These are phyloP conservation scores for Calocybe gangraenosa DNA, from an alignment of 768 basidiomycete species.

Conservation along the genomic window DNA sequence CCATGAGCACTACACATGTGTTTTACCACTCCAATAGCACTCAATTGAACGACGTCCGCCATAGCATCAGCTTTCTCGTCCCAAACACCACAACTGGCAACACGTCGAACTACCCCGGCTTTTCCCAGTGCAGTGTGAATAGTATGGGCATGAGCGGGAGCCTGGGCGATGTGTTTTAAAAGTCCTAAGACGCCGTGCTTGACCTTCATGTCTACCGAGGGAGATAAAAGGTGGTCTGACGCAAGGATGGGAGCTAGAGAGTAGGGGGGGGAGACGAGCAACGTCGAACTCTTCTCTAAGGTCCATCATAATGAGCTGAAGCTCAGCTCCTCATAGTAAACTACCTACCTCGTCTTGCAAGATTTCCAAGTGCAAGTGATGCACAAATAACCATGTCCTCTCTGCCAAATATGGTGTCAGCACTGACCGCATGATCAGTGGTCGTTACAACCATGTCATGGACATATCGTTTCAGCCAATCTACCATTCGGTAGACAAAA, in stretches of 20 bases:
- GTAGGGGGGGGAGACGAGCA: constrained; percentile 63
- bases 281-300: constrained; percentile 53
- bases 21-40: constrained; percentile 85
- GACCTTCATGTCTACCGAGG: constrained; percentile 66
- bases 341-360: constrained; percentile 68
- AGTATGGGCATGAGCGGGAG: constrained; percentile 48
- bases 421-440: constrained; percentile 23
- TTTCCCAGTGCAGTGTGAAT: constrained; percentile 60
- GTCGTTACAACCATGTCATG: constrained; percentile 28
- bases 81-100: constrained; percentile 66
- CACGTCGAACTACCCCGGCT: constrained; percentile 57
- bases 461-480: constrained; percentile 66
- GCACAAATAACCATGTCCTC: constrained; percentile 86
- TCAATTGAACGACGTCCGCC: constrained; percentile 82
- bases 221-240: constrained; percentile 51
- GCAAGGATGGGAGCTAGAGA: constrained; percentile 59
- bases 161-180: constrained; percentile 80
- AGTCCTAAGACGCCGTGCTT: constrained; percentile 88
- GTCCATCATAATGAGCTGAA: constrained; percentile 6
- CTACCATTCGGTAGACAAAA: constrained; percentile 69
- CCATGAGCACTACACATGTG: constrained; percentile 78
- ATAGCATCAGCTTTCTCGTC: constrained; percentile 68
- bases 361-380: constrained; percentile 76
- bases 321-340: neutral
- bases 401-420: constrained; percentile 23